These are phyloP conservation scores for Clarireedia paspali DNA, from an alignment of 2,329 filamentous ascomycete genomes.

Conservation along the genomic window DNA sequence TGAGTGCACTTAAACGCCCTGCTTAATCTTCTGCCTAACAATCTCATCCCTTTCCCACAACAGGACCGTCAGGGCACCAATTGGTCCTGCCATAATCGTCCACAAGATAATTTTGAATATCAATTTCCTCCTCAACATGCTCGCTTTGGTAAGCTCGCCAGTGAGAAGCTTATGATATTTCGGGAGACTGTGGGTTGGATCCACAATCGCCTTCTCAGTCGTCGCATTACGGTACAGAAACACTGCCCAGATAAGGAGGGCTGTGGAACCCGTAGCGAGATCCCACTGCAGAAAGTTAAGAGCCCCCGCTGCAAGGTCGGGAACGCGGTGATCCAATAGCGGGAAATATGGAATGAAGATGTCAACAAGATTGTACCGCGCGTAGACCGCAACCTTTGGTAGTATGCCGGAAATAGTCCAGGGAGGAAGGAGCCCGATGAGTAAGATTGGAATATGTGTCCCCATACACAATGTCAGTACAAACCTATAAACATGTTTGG, in stretches of 20 bases:
- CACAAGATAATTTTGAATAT: constrained; percentile 31
- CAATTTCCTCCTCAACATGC: constrained; percentile 18
- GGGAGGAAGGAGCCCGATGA: constrained; percentile 34
- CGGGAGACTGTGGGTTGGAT: constrained; percentile 13
- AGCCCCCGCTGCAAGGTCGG: constrained; percentile 31
- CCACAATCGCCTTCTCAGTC: constrained; percentile 14
- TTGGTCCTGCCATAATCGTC: constrained; percentile 34
- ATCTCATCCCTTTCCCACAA: constrained; percentile 43
- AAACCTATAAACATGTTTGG: constrained; percentile 26
- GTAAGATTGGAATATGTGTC: constrained; percentile 33
- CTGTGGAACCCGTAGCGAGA: constrained; percentile 34
- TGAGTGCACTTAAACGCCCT: constrained; percentile 14
- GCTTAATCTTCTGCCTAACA: constrained; percentile 23
- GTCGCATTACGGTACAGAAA: constrained; percentile 29
- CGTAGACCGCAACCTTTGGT: constrained; percentile 26
- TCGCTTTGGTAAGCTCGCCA: constrained; percentile 19
- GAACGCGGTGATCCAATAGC: constrained; percentile 16
- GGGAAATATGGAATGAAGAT: constrained; percentile 34
- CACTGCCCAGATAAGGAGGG: constrained; percentile 38
- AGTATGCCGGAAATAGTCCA: constrained; percentile 31
- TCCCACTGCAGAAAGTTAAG: constrained; percentile 43
- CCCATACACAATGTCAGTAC: constrained; percentile 33
- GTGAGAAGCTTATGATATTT: constrained; percentile 13
- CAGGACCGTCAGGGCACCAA: constrained; percentile 36
- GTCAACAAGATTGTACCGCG: constrained; percentile 30